phyloP scores from a whole-genome alignment of 495 filamentous ascomycete genomes.

The Talaromyces nanjingensis region DNA sequence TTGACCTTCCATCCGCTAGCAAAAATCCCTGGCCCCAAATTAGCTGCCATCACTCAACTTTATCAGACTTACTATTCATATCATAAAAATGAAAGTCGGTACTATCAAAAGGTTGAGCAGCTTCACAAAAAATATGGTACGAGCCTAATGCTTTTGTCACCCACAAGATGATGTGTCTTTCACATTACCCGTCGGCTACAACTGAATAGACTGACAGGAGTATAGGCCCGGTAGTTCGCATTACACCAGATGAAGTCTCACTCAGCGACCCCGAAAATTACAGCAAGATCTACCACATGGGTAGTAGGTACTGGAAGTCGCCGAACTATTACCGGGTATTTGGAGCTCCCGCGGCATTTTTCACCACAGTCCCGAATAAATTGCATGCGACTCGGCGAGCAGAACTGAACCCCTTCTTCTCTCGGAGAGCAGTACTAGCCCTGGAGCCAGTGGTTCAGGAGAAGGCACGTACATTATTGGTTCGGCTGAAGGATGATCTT shows the following conservation, averaged over 20 bases:
- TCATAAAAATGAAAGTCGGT: neutral
- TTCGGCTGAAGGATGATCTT: neutral
- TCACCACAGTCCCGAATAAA: neutral
- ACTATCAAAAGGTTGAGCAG: neutral
- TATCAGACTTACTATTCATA: neutral
- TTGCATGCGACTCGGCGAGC: neutral
- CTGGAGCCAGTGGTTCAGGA: neutral
- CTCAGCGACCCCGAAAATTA: neutral
- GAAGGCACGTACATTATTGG: neutral
- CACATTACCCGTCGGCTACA: too few species aligned
- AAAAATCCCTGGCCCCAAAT: neutral
- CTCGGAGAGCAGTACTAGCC: neutral
- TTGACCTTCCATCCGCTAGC: neutral
- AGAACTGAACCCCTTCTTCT: neutral
- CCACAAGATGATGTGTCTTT: too few species aligned
- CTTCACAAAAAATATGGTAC: neutral
- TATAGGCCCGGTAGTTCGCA: neutral
- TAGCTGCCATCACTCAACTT: neutral
- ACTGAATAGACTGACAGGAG: neutral
- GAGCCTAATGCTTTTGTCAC: neutral
- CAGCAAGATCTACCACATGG: neutral
- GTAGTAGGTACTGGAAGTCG: neutral
- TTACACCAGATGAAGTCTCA: neutral
- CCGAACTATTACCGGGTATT: neutral
- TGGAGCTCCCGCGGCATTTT: neutral